phyloP scores from a whole-genome alignment of 2,329 filamentous ascomycete genomes.

The Aspergillus uvarum region DNA sequence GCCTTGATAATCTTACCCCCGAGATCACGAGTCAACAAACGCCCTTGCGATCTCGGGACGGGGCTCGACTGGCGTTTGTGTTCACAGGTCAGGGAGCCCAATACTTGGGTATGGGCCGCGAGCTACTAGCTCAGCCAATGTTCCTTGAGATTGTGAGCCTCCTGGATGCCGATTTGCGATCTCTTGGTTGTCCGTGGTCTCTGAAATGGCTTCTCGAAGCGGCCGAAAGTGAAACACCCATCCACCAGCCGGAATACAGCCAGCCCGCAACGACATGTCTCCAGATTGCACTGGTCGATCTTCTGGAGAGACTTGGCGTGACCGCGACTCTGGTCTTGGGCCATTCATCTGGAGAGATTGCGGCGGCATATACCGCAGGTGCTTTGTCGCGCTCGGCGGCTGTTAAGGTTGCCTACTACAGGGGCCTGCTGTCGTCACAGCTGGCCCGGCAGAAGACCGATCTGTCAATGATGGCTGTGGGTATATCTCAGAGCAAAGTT shows the following conservation, averaged over 20 bases:
- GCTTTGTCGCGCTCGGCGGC: neutral
- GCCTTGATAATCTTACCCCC: too few species aligned
- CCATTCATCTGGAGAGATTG: conserved; percentile 11
- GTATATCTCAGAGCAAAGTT: too few species aligned
- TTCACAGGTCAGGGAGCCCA: conserved; percentile 7
- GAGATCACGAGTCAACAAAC: too few species aligned
- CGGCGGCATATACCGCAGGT: neutral
- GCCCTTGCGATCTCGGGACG: neutral
- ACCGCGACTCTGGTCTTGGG: neutral
- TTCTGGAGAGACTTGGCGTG: neutral
- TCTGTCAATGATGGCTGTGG: too few species aligned
- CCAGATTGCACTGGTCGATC: conserved; percentile 9
- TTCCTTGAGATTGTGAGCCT: neutral
- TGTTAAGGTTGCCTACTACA: neutral
- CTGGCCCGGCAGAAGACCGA: too few species aligned
- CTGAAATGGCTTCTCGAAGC: neutral
- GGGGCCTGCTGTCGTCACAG: neutral
- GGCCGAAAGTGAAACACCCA: neutral
- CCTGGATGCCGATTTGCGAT: neutral
- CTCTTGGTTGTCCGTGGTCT: conserved; percentile 4
- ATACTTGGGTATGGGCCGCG: neutral
- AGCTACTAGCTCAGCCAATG: neutral
- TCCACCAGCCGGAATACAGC: conserved; percentile 6
- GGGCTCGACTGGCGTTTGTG: neutral
- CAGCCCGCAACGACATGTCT: conserved; percentile 1